Conservation (phyloP, 345 rosid genomes). For the Syzygium aqueum region DNA sequence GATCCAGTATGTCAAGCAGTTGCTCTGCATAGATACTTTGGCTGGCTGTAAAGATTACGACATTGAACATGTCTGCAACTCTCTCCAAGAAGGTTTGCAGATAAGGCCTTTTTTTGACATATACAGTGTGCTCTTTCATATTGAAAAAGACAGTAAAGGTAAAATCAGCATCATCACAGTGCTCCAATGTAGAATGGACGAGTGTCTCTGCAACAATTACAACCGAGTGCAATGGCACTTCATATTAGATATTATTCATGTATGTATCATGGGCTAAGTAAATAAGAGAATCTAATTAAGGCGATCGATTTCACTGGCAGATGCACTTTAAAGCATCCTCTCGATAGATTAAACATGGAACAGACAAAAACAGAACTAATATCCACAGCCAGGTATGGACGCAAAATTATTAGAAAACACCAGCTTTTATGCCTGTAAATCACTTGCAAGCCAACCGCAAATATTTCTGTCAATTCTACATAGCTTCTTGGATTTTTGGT, state of each 20-base stretch:
- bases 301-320: background rate
- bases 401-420: background rate
- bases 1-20: conserved; percentile 75
- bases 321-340: background rate
- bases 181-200: conserved; percentile 81
- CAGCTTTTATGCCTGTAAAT: background rate
- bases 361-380: background rate
- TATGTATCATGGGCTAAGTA: background rate
- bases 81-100: conserved; percentile 71
- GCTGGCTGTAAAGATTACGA: conserved; percentile 89
- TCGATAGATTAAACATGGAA: background rate
- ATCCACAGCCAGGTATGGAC: background rate
- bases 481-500: background rate
- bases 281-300: background rate
- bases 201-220: conserved; percentile 62
- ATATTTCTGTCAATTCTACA: background rate
- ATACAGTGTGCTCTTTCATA: conserved; percentile 80
- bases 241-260: background rate
- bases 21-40: conserved; percentile 86
- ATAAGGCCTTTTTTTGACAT: conserved; percentile 82
- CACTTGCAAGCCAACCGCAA: background rate
- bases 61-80: conserved; percentile 82
- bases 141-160: conserved; percentile 78
- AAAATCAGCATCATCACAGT: conserved; percentile 72
- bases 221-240: background rate